These are phyloP conservation scores for Sporobolomyces roseus DNA, from an alignment of 768 basidiomycete genomes.

Conservation along the genomic window DNA sequence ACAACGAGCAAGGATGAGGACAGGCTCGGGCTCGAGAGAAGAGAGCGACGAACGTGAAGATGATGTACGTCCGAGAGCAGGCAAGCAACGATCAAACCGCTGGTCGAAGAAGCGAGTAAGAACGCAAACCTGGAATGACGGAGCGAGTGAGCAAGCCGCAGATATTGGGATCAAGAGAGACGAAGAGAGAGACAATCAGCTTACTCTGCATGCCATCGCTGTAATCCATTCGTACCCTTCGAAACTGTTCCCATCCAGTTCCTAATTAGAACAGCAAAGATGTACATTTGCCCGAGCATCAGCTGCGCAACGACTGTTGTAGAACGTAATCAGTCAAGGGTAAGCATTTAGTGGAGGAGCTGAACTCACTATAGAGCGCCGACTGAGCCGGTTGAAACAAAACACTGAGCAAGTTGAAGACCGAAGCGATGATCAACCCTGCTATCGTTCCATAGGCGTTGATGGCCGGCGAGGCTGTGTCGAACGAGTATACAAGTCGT, in stretches of 20 bases:
- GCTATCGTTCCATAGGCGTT: slow-evolving; percentile 6
- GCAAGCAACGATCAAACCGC: neutral
- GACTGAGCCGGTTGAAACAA: neutral
- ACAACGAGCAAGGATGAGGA: too few relatives aligned
- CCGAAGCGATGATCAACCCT: neutral
- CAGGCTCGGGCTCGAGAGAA: too few relatives aligned
- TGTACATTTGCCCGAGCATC: slow-evolving; percentile 10
- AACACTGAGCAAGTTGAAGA: slow-evolving; percentile 21
- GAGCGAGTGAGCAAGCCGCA: neutral
- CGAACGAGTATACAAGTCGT: too few relatives aligned
- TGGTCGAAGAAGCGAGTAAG: neutral
- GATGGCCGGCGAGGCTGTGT: slow-evolving; percentile 10
- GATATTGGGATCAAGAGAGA: too few relatives aligned
- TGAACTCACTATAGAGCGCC: slow-evolving; percentile 5
- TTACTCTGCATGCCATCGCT: slow-evolving; percentile 21
- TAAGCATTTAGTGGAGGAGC: neutral
- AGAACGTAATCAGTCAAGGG: neutral
- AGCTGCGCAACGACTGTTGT: neutral
- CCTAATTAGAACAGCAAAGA: neutral
- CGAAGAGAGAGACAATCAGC: neutral
- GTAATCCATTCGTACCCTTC: slow-evolving; percentile 6
- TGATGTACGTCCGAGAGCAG: slow-evolving; percentile 4
- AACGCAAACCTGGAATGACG: neutral
- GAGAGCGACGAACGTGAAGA: slow-evolving; percentile 1
- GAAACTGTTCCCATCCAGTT: neutral